phyloP scores from a whole-genome alignment of 768 basidiomycete species.

The Mycena olivaceomarginata region DNA sequence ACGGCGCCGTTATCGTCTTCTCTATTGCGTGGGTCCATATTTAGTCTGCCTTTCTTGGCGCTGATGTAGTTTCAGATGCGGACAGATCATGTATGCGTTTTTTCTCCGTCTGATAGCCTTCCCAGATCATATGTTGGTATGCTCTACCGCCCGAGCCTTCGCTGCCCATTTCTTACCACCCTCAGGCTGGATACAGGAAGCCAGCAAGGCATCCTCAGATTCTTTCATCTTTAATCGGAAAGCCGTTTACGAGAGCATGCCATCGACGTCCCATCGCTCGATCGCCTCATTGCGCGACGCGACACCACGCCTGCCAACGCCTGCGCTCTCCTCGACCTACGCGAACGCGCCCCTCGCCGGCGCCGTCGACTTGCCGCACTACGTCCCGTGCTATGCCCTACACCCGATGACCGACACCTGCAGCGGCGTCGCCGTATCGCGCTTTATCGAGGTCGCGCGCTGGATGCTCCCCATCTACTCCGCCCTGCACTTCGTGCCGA shows the following conservation, averaged over 20 bases:
- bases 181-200: slow-evolving; percentile 86
- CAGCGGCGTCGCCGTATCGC: slow-evolving; percentile 72
- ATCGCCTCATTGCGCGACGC: slow-evolving; percentile 68
- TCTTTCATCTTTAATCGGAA: slow-evolving; percentile 77
- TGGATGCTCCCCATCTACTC: slow-evolving; percentile 93
- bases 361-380: slow-evolving; percentile 61
- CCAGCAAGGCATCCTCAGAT: slow-evolving; percentile 77
- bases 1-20: background rate
- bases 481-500: slow-evolving; percentile 92
- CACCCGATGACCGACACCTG: slow-evolving; percentile 86
- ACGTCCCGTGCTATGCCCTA: slow-evolving; percentile 80
- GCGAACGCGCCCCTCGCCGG: slow-evolving; percentile 55
- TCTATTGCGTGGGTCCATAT: background rate
- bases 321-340: slow-evolving; percentile 65
- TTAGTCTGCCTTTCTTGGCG: background rate
- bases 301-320: slow-evolving; percentile 74
- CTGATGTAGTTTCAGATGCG: slow-evolving; percentile 4
- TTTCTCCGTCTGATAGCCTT: slow-evolving; percentile 1
- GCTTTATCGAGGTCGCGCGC: slow-evolving; percentile 87
- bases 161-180: background rate
- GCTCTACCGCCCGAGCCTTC: background rate
- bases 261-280: slow-evolving; percentile 74
- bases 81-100: slow-evolving; percentile 1
- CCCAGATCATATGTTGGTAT: slow-evolving; percentile 2
- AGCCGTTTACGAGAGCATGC: slow-evolving; percentile 74